Conservation (phyloP, 768 basidiomycete species). For the Tricholoma furcatifolium region DNA sequence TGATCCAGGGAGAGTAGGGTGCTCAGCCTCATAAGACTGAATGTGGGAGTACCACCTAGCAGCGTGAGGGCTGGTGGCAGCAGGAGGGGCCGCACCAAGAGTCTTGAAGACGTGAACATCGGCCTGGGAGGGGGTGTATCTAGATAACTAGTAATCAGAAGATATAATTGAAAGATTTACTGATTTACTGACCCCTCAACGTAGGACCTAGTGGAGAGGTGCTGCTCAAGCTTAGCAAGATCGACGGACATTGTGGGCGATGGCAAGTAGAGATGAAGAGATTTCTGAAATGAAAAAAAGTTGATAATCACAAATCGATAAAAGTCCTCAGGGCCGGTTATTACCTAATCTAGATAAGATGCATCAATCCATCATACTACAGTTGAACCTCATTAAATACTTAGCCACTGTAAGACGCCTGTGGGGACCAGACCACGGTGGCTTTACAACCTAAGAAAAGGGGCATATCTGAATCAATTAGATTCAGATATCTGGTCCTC, state of each 20-base stretch:
- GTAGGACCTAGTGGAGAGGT: constrained; percentile 86
- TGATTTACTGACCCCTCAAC: constrained; percentile 75
- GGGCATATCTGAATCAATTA: no score
- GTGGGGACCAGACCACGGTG: no score
- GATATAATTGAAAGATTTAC: constrained; percentile 3
- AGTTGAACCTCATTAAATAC: no score
- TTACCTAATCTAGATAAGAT: constrained; percentile 19
- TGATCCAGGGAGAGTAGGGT: constrained; percentile 77
- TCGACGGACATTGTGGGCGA: constrained; percentile 59
- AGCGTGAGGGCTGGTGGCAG: constrained; percentile 66
- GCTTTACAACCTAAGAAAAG: no score
- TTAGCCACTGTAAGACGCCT: no score
- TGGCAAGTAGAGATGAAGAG: constrained; percentile 22
- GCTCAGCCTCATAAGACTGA: constrained; percentile 79
- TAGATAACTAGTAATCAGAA: constrained; percentile 30
- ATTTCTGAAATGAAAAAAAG: constrained; percentile 13
- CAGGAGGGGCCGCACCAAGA: constrained; percentile 63
- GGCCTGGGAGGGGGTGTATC: constrained; percentile 90
- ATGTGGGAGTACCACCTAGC: constrained; percentile 96
- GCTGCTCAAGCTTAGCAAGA: constrained; percentile 74
- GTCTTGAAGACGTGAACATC: constrained; percentile 92
- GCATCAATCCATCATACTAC: background rate
- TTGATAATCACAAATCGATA: constrained; percentile 13
- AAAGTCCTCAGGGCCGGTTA: constrained; percentile 24
- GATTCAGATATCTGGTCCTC: no score